Percentiles rank a stretch among this genome's conserved stretches.
Conservation (phyloP, 2,329 filamentous ascomycete species). For the Emmonsiellopsis sp. region DNA sequence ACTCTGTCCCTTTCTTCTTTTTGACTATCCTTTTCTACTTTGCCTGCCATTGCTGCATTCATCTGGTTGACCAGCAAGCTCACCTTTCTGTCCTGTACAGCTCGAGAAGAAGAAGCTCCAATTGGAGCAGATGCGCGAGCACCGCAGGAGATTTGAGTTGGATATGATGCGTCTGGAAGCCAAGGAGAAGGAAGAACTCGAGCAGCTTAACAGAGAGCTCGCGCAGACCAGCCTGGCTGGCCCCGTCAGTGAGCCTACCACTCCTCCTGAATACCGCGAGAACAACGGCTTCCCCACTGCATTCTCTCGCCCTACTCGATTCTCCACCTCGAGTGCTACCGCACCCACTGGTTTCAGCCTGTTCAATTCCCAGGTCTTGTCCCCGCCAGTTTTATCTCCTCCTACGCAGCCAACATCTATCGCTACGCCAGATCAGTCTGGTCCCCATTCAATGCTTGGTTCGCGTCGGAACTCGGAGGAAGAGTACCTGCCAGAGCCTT, state of each 20-base stretch:
- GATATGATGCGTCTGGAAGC: slow-evolving; percentile 87
- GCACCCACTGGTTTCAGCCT: slow-evolving; percentile 67
- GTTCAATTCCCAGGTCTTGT: slow-evolving; percentile 67
- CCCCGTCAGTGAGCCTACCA: slow-evolving; percentile 89
- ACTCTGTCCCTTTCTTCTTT: neutral
- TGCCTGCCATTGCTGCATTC: neutral
- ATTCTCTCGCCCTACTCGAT: slow-evolving; percentile 76
- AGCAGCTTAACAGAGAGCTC: slow-evolving; percentile 74
- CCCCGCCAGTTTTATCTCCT: slow-evolving; percentile 47
- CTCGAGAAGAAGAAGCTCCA: slow-evolving; percentile 90
- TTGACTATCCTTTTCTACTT: slow-evolving; percentile 1
- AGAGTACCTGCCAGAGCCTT: slow-evolving; percentile 58
- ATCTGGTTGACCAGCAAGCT: neutral
- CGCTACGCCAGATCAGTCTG: slow-evolving; percentile 54
- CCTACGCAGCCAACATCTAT: slow-evolving; percentile 50
- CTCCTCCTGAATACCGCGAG: slow-evolving; percentile 85
- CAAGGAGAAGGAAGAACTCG: slow-evolving; percentile 72
- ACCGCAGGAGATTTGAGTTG: slow-evolving; percentile 80
- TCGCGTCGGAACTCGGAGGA: slow-evolving; percentile 86
- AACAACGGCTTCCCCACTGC: slow-evolving; percentile 63
- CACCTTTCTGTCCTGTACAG: slow-evolving; percentile 38
- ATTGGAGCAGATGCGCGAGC: slow-evolving; percentile 82
- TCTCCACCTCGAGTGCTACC: slow-evolving; percentile 80
- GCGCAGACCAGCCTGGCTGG: slow-evolving; percentile 50
- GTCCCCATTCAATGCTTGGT: slow-evolving; percentile 76